Base-by-base conservation (phyloP, 1,139 yeast genomes). In the Zygoascus sp. region DNA sequence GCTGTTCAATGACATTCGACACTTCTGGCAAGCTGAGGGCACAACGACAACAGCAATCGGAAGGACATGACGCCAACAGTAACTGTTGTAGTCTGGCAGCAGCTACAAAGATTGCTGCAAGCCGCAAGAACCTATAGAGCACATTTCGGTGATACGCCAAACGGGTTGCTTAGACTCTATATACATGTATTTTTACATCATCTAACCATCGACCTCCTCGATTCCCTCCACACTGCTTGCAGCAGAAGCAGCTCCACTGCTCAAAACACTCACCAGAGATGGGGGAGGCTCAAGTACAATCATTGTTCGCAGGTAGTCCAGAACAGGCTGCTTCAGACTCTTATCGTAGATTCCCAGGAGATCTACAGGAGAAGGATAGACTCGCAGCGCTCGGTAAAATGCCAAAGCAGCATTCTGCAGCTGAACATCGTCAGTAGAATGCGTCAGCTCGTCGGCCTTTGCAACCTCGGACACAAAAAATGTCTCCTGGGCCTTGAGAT, bases 361-460 rank as follows among this genome's bases (percentile, higher is more conserved):
- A 58, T 88, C 96, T 50, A 94, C 83, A 49, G 97, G 98, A 68
- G 85, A 85, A 52, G 98, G 97, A 68, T 90, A 92, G 44, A 89
- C 90, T 32, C 87, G 79, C 63, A 92, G 76, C n/a, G 97, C 97
- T 68, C 89, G 86, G 77, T 92, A 92, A 76, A 89, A 92, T 58
- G 85, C 79, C 57, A 89, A 73, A 37, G 97, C 97, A 38, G 96
- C 83, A 50, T 82, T 87, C 53, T 83, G 68, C 49, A 55, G 55
- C 46, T 50, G 49, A 42, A 55, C 57, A 41, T 56, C 56, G 40
- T 61, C 64, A 17, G 39, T 11, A 25, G 53, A 46, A 50, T 53
- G 55, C 46, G 58, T 54, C 45, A 62, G 58, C 51, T 63, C 66
- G 50, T 90, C 97, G 64, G 96, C 97, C 46, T 75, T 66, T 46